Base-by-base conservation (phyloP, 352 stramenopile genomes). In the Phytophthora lateralis region DNA sequence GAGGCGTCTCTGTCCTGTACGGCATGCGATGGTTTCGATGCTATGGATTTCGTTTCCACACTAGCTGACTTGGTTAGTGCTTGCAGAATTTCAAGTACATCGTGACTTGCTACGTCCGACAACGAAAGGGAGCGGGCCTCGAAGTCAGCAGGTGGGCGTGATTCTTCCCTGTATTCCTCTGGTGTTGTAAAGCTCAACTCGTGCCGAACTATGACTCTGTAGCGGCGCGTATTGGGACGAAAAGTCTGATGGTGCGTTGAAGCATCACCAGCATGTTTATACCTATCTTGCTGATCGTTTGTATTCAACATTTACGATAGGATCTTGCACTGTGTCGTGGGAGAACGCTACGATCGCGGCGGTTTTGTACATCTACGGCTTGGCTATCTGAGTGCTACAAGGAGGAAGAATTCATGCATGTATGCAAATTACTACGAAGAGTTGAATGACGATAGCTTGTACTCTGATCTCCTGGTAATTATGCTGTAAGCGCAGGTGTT, bases 81-180 rank as follows among this genome's bases (percentile, higher is more conserved):
- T 17, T 34, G 15, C 53, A 93, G 84, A 88, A 93, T 60, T 93
- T 93, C 78, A 93, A 93, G 67, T 93, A 89, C 64, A 85, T 93
- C 34, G 80, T 90, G 4, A 85, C 80, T 44, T 91, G 82, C 45
- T 76, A 80, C 47, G 60, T 93, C 35, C 73, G 79, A 1, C 80
- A 93, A 59, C 75, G 78, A 47, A 90, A 90, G 41, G 80, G 78
- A 14, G 80, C 56, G 10, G 82, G 84, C 9, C 27, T 91, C 32
- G 82, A 93, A 48, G 60, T 90, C 26, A 73, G 70, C 54, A 87
- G 77, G 80, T 81, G 42, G 12, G 20, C 6, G 5, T 34, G 3
- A 30, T 35, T 15, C 14, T 0, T 44, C 45, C 11, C 29, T 32
- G 26, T 24, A 29, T 24, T 10, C n/a, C 38, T 37, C 32, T n/a